Conservation (phyloP, 345 rosid genomes). For the Gossypium longicalyx region DNA sequence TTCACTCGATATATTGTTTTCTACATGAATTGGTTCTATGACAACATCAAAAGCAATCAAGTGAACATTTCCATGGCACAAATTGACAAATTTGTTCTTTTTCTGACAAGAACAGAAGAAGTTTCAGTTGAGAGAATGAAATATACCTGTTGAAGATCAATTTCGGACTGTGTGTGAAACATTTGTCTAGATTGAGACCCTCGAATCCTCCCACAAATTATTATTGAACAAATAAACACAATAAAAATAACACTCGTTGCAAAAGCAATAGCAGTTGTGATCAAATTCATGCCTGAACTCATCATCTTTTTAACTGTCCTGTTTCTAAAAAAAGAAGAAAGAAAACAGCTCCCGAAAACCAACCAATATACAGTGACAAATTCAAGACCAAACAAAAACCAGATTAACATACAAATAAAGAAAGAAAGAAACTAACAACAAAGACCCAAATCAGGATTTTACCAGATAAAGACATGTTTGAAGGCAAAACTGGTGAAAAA, state of each 20-base stretch:
- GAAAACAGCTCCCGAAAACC: background rate
- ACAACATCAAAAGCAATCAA: background rate
- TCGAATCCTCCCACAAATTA: slow-evolving; percentile 54
- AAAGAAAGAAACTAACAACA: background rate
- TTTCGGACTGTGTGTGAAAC: slow-evolving; percentile 43
- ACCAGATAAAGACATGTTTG: background rate
- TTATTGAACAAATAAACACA: slow-evolving; percentile 54
- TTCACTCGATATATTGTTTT: background rate
- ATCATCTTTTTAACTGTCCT: slow-evolving; percentile 25
- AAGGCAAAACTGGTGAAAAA: background rate
- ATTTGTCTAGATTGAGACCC: slow-evolving; percentile 33
- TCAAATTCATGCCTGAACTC: slow-evolving; percentile 44
- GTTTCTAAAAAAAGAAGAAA: background rate
- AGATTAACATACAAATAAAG: background rate
- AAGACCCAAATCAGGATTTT: background rate
- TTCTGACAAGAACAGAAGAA: background rate
- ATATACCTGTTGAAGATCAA: slow-evolving; percentile 52
- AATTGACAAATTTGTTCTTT: background rate
- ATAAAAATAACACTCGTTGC: slow-evolving; percentile 61
- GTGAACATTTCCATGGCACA: background rate
- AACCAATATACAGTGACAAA: background rate
- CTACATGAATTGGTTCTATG: background rate
- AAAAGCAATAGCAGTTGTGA: slow-evolving; percentile 59
- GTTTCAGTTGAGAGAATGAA: background rate
- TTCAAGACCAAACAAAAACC: background rate